Evolutionary conservation across 345 rosid genomes (phyloP), one percentile per base, ranked within the genome.

Genomic region (Schrenkiella parvula): DNA sequence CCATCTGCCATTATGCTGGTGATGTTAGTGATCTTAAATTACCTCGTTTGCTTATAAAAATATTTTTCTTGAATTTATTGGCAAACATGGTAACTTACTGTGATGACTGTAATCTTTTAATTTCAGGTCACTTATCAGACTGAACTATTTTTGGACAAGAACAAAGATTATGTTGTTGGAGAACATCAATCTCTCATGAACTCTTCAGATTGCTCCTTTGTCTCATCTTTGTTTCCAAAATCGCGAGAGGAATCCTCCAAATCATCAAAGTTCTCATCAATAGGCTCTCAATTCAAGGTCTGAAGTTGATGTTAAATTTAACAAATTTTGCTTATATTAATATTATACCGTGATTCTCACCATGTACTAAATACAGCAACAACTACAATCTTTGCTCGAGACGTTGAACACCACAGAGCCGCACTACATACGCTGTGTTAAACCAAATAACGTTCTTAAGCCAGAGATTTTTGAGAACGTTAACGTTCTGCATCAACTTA

Each of bases 41-140:
- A 66, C 77, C 72, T 69, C 34, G 6, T 55, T 8, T 62, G 52
- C 64, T 53, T 57, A 50, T 23, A 55, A 57, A 55, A 57, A 23
- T 19, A 9, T 38, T 47, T 50, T 11, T 50, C 31, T 50, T 75
- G 31, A 59, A 59, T 54, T 48, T 56, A 67, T 15, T 54, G 38
- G 13, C 5, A 62, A 37, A 31, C 35, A 6, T 38, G 72, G 28
- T 12, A 18, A 13, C 28, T 25, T 62, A 47, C 51, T 21, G 50
- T 55, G 22, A 11, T 71, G 50, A 34, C 25, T 32, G 19, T 77
- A 21, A 31, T 71, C 25, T 48, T 56, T 55, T 22, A 60, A 43
- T 78, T 77, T 69, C 75, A 91, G 99, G 98, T 95, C 57, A 95
- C 96, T 32, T 95, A 95, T 81, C 99, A 95, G 84, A 91, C 99